These are phyloP conservation scores for Hsuehochloa calcarea DNA, from an alignment of 176 grass and related monocot genomes.

Conservation along the genomic window DNA sequence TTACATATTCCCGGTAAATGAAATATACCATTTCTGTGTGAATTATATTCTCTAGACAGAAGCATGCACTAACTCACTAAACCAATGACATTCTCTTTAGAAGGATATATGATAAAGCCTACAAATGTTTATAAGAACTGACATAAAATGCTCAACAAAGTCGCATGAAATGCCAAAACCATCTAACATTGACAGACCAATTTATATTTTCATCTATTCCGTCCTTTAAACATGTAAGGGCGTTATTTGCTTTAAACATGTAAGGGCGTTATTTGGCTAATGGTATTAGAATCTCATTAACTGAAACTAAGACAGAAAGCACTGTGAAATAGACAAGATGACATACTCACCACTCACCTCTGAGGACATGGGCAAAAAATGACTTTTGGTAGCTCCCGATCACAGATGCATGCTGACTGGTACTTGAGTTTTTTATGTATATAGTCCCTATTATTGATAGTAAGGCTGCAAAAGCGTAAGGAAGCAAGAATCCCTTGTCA, in stretches of 20 bases:
- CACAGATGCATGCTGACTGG: slow-evolving; percentile 51
- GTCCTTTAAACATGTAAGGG: background rate
- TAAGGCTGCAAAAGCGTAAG: slow-evolving; percentile 57
- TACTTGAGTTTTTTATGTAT: slow-evolving; percentile 76
- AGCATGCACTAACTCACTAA: background rate
- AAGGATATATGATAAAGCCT: background rate
- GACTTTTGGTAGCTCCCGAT: slow-evolving; percentile 90
- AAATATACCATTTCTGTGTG: background rate
- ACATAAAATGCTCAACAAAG: background rate
- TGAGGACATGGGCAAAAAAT: slow-evolving; percentile 88
- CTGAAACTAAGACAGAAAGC: slow-evolving; percentile 21
- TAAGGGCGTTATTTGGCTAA: background rate
- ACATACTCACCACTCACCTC: slow-evolving; percentile 69
- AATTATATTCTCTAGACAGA: background rate
- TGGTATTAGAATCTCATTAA: background rate
- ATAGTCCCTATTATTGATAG: slow-evolving; percentile 63
- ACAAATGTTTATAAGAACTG: background rate
- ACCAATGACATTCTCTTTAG: background rate
- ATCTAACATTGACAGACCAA: background rate
- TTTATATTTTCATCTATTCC: background rate
- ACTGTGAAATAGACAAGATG: slow-evolving; percentile 16
- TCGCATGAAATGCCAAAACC: background rate
- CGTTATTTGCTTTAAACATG: background rate
- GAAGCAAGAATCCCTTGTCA: slow-evolving; percentile 43
- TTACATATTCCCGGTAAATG: background rate